Base-by-base conservation (phyloP, 768 basidiomycete genomes). In the Phanerochaete sordida region DNA sequence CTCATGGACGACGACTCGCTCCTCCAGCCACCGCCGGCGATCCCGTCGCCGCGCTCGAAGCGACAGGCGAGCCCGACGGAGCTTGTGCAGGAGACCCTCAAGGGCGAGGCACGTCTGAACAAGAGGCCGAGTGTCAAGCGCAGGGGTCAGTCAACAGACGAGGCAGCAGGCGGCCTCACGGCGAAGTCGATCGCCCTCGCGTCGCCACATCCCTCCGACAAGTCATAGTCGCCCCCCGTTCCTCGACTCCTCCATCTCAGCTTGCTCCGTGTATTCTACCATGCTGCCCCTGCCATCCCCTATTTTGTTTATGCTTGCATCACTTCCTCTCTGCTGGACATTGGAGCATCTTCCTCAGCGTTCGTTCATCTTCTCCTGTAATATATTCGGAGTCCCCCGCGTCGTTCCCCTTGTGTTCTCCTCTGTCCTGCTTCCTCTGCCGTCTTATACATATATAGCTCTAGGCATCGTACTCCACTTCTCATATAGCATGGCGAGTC, bases 21-120 rank as follows among this genome's bases (percentile, higher is more conserved):
- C 16, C 62, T 64, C 35, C 27, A 24, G 44, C 58, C 33, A 30
- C 56, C 56, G 23, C 26, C 31, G 27, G 30, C 50, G 21, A 15
- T 43, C 27, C 24, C 51, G 48, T 66, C 57, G 19, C 65, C 56
- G 27, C 79, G 76, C 50, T 81, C 82, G 48, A 91, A 91, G 72
- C 81, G 90, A 23, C 81, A 81, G 1, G 84, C 86, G 31, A 90
- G 88, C 64, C 88, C 90, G 43, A 87, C 87, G 12, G 88, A 90
- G 72, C 73, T 88, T 56, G 71, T 76, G 57, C 85, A 81, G 69
- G 83, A 88, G 72, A 83, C 83, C 57, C 81, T 75, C 65, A 77
- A 76, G 44, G 87, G 86, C 2, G 82, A 81, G 33, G 70, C 79
- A 54, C 74, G 80, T 56, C 74, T 83, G 58, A 79, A 82, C 28